Evolutionary conservation across 345 rosid genomes (phyloP).

Genomic region (Melastoma malabathricum): DNA sequence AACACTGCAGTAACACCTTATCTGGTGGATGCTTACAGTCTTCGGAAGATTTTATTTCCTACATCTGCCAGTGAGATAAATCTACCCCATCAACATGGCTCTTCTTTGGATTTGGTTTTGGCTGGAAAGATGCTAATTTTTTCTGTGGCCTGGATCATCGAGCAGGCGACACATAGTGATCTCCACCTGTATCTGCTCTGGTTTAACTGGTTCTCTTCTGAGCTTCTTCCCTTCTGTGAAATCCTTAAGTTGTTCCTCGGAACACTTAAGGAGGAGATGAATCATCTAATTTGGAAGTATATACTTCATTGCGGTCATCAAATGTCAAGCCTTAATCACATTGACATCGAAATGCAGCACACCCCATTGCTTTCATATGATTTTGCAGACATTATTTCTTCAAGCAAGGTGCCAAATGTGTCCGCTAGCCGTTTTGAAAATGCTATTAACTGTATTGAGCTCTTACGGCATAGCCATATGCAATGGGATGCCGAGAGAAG

Average conservation of each 20-base stretch:
- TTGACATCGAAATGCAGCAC: constrained; percentile 30
- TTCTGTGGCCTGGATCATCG: constrained; percentile 73
- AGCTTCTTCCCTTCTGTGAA: constrained; percentile 25
- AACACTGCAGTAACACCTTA: constrained; percentile 11
- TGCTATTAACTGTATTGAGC: constrained; percentile 41
- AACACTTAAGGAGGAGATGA: constrained; percentile 34
- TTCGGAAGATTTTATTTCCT: constrained; percentile 30
- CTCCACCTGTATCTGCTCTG: constrained; percentile 50
- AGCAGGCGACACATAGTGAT: constrained; percentile 68
- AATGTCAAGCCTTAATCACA: constrained; percentile 25
- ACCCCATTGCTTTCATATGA: constrained; percentile 53
- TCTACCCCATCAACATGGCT: constrained; percentile 6
- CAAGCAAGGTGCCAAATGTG: constrained; percentile 16
- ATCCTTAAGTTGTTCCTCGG: constrained; percentile 30
- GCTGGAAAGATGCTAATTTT: constrained; percentile 41
- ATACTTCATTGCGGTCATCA: constrained; percentile 25
- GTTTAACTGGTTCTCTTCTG: constrained; percentile 59
- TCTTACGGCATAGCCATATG: constrained; percentile 49
- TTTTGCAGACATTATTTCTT: constrained; percentile 33
- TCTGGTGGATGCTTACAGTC: constrained; percentile 21
- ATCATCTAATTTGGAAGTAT: constrained; percentile 65
- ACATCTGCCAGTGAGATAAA: constrained; percentile 13
- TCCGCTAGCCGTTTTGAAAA: constrained; percentile 23
- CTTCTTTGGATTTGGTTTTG: constrained; percentile 15
- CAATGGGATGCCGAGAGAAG: constrained; percentile 62